Conservation (phyloP, 2,329 filamentous ascomycete species). For the Cordyceps tenuipes region DNA sequence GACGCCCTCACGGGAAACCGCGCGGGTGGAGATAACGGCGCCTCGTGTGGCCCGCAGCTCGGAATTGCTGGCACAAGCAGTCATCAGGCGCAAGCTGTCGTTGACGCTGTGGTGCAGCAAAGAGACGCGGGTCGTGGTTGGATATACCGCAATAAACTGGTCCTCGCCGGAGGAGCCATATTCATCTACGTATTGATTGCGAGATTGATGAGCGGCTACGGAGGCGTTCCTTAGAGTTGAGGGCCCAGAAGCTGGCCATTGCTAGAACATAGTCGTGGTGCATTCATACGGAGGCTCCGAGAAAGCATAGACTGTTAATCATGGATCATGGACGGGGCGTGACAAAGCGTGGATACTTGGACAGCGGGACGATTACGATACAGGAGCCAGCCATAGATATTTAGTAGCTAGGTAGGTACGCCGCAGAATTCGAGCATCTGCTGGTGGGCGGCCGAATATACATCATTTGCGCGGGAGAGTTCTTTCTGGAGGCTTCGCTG, state of each 20-base stretch:
- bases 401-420: not conserved
- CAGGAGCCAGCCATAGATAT: not conserved
- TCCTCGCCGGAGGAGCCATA: conserved; percentile 59
- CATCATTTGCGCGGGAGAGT: not conserved
- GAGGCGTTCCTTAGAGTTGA: not conserved
- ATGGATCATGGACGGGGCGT: not conserved
- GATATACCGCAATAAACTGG: conserved; percentile 70
- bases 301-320: not conserved
- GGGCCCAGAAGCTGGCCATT: not conserved
- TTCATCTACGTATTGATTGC: conserved; percentile 80
- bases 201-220: conserved; percentile 54
- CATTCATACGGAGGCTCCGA: not conserved
- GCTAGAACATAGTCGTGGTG: not conserved
- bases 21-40: conserved; percentile 38
- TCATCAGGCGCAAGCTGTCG: conserved; percentile 58
- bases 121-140: conserved; percentile 77
- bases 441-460: not conserved
- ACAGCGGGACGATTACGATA: not conserved
- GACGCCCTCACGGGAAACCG: conserved; percentile 67
- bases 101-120: conserved; percentile 68
- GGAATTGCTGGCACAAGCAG: conserved; percentile 54
- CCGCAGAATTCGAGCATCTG: not conserved
- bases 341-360: not conserved
- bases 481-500: not conserved
- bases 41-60: conserved; percentile 44